These are phyloP conservation scores for Hyaloscypha bicolor DNA, from an alignment of 495 filamentous ascomycete species.

Conservation along the genomic window DNA sequence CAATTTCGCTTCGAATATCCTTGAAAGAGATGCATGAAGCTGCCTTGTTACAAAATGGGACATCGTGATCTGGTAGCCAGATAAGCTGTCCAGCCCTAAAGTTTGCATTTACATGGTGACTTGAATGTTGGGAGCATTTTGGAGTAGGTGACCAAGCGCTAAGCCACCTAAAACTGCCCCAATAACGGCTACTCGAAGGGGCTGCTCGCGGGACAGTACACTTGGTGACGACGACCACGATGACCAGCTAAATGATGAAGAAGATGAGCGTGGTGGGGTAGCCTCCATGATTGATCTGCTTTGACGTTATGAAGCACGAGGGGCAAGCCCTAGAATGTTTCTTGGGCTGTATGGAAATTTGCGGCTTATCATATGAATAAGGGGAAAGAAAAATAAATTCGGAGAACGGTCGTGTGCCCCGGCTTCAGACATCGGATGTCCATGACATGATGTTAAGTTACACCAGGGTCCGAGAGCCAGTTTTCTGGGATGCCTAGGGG, in stretches of 20 bases:
- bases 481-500: background rate
- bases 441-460: slow-evolving; percentile 9
- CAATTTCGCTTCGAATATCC: slow-evolving; percentile 18
- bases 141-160: slow-evolving; percentile 26
- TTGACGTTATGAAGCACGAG: background rate
- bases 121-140: slow-evolving; percentile 19
- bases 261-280: slow-evolving; percentile 13
- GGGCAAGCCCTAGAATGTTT: background rate
- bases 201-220: background rate
- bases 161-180: slow-evolving; percentile 31
- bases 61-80: slow-evolving; percentile 30
- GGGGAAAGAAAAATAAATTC: background rate
- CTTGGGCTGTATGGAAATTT: background rate
- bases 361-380: background rate
- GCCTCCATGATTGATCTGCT: background rate
- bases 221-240: slow-evolving; percentile 19
- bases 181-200: slow-evolving; percentile 22
- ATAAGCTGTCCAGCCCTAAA: slow-evolving; percentile 19
- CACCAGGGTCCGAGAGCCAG: background rate
- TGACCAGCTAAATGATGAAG: slow-evolving; percentile 3
- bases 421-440: slow-evolving; percentile 10
- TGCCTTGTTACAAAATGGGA: slow-evolving; percentile 23
- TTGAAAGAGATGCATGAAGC: slow-evolving; percentile 24
- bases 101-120: slow-evolving; percentile 30
- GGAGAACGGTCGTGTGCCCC: background rate